These are phyloP conservation scores for Suillus lakei DNA, from an alignment of 768 basidiomycete genomes.

Conservation along the genomic window DNA sequence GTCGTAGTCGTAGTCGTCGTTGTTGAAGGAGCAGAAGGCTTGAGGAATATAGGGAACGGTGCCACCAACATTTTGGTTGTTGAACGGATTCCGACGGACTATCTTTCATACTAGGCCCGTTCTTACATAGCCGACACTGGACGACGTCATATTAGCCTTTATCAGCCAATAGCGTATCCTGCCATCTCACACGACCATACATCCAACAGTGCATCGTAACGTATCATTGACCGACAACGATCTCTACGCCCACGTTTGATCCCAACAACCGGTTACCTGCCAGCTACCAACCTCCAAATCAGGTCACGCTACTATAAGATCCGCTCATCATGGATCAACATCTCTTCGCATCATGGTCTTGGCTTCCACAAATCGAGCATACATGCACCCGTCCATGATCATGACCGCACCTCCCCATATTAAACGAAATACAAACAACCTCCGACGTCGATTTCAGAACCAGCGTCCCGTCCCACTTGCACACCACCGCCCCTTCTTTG, in stretches of 20 bases:
- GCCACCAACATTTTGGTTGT: constrained; percentile 1
- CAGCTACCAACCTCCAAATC: background rate
- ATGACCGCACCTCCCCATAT: background rate
- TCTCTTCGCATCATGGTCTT: background rate
- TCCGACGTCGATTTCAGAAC: background rate
- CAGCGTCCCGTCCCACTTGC: background rate
- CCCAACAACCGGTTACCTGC: background rate
- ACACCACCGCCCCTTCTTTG: background rate
- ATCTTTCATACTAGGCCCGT: background rate
- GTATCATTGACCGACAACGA: too few species aligned
- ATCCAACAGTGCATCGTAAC: too few species aligned
- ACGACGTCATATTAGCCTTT: background rate
- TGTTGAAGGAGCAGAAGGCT: background rate
- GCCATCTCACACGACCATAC: too few species aligned
- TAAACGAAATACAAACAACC: background rate
- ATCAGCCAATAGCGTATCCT: background rate
- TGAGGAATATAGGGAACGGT: background rate
- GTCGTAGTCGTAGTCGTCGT: background rate
- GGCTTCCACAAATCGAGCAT: background rate
- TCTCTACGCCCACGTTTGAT: too few species aligned
- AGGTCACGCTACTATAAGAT: too few species aligned
- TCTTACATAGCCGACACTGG: background rate
- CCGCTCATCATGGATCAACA: background rate
- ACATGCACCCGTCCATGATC: background rate
- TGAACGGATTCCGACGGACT: too few species aligned